Evolutionary conservation across 768 basidiomycete genomes (phyloP), one percentile per base, ranked within the genome.

Genomic region (Chalciporus piperatus): DNA sequence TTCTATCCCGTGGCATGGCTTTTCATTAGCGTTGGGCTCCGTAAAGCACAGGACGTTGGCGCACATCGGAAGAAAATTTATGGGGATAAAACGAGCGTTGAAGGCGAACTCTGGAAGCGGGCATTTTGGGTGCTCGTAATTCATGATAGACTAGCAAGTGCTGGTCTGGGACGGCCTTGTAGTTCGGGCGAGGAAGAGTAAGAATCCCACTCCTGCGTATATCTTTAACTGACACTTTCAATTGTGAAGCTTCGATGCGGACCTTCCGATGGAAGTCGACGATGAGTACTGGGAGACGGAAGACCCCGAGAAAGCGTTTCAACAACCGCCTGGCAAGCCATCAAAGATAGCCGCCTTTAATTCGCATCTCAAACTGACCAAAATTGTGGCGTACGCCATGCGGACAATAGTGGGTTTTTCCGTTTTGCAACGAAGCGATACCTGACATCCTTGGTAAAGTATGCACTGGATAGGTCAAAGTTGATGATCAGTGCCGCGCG

Each of bases 231-330:
- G 17, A 62, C 46, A 19, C 19, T 10, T 48, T 38, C n/a, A 22
- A 25, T 64, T 55, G 47, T 55, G n/a, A 56, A 93, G 91, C 65
- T 91, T 90, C 63, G 92, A 95, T 63, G 72, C 87, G 23, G 91
- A 91, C 41, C 71, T 89, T 30, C 89, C 89, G 37, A 75, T 89
- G 12, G 89, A 92, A 65, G 85, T 92, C 13, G 89, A 95, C 57
- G 85, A 87, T 59, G 81, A 85, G 55, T 91, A 83, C 62, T 94
- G 89, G 90, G 78, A 82, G 54, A 70, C 68, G 16, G 72, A 68
- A 47, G 76, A 76, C 49, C 73, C 79, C 12, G 65, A 71, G 10
- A 63, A 67, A 23, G 75, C 78, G 25, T 92, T 89, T 69, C 76
- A 78, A 53, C 92, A 92, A 58, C 91, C 89, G 10, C 62, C 70